phyloP scores from a whole-genome alignment of 768 basidiomycete species.

The Russula earlei region DNA sequence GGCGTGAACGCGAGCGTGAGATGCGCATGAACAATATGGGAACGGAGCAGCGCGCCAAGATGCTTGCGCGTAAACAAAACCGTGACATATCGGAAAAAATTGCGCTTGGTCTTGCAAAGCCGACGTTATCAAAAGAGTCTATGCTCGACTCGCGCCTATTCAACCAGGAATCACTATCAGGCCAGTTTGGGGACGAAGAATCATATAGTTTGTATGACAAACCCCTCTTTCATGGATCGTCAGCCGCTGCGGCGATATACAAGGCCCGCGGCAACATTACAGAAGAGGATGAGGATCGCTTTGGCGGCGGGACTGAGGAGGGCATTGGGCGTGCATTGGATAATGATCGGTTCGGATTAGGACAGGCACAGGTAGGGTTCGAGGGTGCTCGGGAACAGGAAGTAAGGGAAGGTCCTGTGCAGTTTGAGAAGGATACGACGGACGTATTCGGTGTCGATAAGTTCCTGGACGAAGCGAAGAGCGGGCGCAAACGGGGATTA shows the following conservation, averaged over 20 bases:
- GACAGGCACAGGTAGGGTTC: constrained; percentile 76
- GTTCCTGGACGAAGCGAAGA: constrained; percentile 95
- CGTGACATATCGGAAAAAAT: constrained; percentile 99
- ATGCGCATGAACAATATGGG: constrained; percentile 99
- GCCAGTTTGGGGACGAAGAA: constrained; percentile 83
- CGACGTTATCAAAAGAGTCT: constrained; percentile 89
- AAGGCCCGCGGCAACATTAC: constrained; percentile 83
- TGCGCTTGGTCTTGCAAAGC: constrained; percentile 94
- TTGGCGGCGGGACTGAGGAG: constrained; percentile 92
- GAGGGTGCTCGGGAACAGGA: constrained; percentile 86
- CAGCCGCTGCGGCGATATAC: constrained; percentile 99
- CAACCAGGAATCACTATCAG: constrained; percentile 85
- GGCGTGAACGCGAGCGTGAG: constrained; percentile 90
- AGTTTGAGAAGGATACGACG: constrained; percentile 96
- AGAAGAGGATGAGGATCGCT: constrained; percentile 83
- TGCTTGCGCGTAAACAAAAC: constrained; percentile 92
- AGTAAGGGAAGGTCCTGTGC: constrained; percentile 85
- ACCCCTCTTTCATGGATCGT: constrained; percentile 92
- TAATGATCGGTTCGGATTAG: constrained; percentile 90
- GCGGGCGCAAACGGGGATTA: constrained; percentile 83
- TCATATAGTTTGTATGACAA: constrained; percentile 92
- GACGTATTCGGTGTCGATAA: constrained; percentile 96
- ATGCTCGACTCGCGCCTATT: constrained; percentile 97
- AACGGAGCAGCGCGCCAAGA: constrained; percentile 89
- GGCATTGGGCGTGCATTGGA: constrained; percentile 84